These are phyloP conservation scores for Elongisporangium prolatum DNA, from an alignment of 352 stramenopile genomes.

Conservation along the genomic window DNA sequence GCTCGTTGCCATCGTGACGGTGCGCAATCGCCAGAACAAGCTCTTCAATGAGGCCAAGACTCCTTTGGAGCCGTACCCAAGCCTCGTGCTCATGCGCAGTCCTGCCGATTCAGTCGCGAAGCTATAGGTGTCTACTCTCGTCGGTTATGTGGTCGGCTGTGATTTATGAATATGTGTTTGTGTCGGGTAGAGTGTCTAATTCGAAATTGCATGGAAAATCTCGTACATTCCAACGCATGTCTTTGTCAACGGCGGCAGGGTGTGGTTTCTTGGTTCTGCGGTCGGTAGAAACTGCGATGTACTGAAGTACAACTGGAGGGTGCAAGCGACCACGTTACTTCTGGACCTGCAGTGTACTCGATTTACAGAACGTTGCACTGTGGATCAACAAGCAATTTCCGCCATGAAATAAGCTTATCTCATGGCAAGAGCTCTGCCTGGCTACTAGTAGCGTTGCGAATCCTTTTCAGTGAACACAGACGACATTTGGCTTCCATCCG, in stretches of 20 bases:
- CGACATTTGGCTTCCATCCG: background rate
- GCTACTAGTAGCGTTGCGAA: background rate
- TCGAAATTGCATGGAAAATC: background rate
- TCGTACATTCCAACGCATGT: background rate
- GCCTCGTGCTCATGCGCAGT: background rate
- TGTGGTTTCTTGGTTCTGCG: background rate
- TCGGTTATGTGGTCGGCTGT: background rate
- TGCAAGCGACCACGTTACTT: background rate
- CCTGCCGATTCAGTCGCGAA: background rate
- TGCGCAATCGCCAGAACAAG: slow-evolving; percentile 41
- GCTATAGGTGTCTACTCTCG: background rate
- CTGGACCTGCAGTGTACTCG: background rate
- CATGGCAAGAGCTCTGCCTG: no score
- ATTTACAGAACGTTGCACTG: background rate
- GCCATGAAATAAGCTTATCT: background rate
- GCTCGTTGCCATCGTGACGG: slow-evolving; percentile 29
- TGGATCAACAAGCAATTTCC: background rate
- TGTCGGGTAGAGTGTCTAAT: background rate
- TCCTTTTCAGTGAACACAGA: background rate
- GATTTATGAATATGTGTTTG: background rate
- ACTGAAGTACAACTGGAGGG: background rate
- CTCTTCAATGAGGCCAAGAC: slow-evolving; percentile 36
- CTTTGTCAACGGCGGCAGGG: background rate
- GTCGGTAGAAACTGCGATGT: background rate
- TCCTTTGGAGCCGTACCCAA: slow-evolving; percentile 25